These are phyloP conservation scores for Vickermania spadyakhi DNA, from an alignment of 208 protist genomes.

Conservation along the genomic window DNA sequence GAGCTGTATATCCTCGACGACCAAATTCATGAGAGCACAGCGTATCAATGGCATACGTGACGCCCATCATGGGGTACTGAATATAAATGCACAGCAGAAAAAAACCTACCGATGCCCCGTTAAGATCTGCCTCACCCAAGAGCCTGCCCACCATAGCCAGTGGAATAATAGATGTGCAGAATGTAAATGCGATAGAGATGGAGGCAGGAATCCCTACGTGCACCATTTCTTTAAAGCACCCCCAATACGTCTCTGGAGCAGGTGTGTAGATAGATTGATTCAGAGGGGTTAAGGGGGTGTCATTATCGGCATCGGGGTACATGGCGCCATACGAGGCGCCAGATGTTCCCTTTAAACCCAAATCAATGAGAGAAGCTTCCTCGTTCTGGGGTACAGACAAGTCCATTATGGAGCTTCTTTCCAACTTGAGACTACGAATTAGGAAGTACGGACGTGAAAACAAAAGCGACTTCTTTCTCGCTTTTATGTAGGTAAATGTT, in stretches of 20 bases:
- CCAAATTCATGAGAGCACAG: slow-evolving; percentile 81
- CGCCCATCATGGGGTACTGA: slow-evolving; percentile 65
- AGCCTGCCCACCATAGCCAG: slow-evolving; percentile 69
- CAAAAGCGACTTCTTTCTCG: no score
- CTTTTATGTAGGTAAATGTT: no score
- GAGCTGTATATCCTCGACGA: slow-evolving; percentile 46
- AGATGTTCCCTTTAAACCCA: no score
- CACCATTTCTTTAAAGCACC: slow-evolving; percentile 30
- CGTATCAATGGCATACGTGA: slow-evolving; percentile 80
- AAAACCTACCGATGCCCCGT: slow-evolving; percentile 69
- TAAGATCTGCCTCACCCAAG: slow-evolving; percentile 47
- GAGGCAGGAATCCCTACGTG: slow-evolving; percentile 51
- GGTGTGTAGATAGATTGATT: neutral
- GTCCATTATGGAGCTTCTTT: no score
- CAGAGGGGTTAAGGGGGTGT: neutral
- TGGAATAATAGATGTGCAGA: slow-evolving; percentile 63
- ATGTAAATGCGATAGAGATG: slow-evolving; percentile 69
- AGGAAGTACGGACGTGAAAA: no score
- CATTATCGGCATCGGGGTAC: neutral
- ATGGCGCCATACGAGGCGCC: neutral
- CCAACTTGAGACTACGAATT: no score
- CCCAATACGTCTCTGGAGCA: neutral
- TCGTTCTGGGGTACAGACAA: no score
- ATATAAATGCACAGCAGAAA: slow-evolving; percentile 65
- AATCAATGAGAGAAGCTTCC: no score